Conservation (phyloP, 345 rosid species). For the Pelargonium nanum region DNA sequence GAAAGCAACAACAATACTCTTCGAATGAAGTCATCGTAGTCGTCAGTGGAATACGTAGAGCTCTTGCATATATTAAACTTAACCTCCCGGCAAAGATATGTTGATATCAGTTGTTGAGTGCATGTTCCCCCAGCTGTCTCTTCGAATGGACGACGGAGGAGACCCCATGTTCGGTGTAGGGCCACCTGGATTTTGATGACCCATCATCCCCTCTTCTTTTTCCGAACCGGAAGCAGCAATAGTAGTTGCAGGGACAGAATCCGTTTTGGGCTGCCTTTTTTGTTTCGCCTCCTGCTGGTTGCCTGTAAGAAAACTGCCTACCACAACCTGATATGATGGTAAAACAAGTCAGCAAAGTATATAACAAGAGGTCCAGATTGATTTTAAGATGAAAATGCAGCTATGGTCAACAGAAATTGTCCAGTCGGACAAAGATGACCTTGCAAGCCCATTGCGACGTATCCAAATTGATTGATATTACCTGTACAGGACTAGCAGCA, state of each 20-base stretch:
- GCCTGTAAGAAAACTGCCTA: slow-evolving; percentile 25
- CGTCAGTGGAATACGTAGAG: no score
- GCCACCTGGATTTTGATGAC: slow-evolving; percentile 8
- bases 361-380: no score
- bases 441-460: no score
- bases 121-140: slow-evolving; percentile 22
- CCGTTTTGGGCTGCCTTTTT: slow-evolving; percentile 15
- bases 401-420: no score
- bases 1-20: no score
- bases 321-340: slow-evolving; percentile 18
- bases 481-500: slow-evolving; percentile 97
- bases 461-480: slow-evolving; percentile 7
- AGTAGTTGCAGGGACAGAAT: not conserved
- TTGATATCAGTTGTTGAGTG: slow-evolving; percentile 25
- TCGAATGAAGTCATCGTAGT: no score
- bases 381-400: no score
- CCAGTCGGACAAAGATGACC: no score
- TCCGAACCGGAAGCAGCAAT: slow-evolving; percentile 1
- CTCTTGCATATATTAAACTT: no score
- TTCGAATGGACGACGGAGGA: slow-evolving; percentile 1
- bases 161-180: not conserved
- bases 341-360: not conserved
- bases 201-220: slow-evolving; percentile 5
- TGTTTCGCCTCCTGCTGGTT: slow-evolving; percentile 21
- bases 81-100: slow-evolving; percentile 25